A percentile compares a stretch with the other conserved stretches of the same genome.
Evolutionary conservation across 1,284 basidiomycete species (phyloP).

Genomic region (Omphalotus olearius): DNA sequence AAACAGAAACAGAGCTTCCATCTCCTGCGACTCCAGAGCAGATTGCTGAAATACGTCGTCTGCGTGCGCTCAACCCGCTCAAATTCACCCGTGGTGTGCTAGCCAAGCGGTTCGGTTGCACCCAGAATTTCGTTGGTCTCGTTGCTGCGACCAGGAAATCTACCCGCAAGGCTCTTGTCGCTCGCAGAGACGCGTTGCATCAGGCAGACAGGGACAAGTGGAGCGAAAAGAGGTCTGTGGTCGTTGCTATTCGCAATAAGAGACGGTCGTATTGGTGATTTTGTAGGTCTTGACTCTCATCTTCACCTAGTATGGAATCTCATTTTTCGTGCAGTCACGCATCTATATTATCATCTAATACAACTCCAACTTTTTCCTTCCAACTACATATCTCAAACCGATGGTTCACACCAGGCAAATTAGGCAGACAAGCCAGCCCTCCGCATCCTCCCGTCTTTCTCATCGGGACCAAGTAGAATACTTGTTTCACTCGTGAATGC

Average conservation of each 20-base stretch:
- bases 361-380: constrained; percentile 29
- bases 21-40: constrained; percentile 46
- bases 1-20: constrained; percentile 19
- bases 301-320: not conserved
- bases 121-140: constrained; percentile 48
- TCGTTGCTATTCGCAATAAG: constrained; percentile 50
- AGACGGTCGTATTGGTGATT: constrained; percentile 58
- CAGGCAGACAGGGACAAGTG: constrained; percentile 41
- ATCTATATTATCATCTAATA: constrained; percentile 36
- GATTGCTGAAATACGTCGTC: constrained; percentile 50
- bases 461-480: constrained; percentile 75
- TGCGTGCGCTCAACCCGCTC: constrained; percentile 49
- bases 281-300: not conserved
- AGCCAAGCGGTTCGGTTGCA: constrained; percentile 56
- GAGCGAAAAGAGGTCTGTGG: constrained; percentile 55
- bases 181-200: constrained; percentile 35
- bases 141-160: constrained; percentile 53
- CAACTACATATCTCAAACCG: constrained; percentile 69
- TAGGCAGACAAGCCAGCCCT: constrained; percentile 64
- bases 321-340: constrained; percentile 24
- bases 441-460: constrained; percentile 73
- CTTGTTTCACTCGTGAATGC: constrained; percentile 85
- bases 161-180: constrained; percentile 34
- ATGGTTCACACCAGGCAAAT: constrained; percentile 79
- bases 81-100: constrained; percentile 47